These are phyloP conservation scores for Afroboletus lepidellus DNA, from an alignment of 1,284 basidiomycete species.

Conservation along the genomic window DNA sequence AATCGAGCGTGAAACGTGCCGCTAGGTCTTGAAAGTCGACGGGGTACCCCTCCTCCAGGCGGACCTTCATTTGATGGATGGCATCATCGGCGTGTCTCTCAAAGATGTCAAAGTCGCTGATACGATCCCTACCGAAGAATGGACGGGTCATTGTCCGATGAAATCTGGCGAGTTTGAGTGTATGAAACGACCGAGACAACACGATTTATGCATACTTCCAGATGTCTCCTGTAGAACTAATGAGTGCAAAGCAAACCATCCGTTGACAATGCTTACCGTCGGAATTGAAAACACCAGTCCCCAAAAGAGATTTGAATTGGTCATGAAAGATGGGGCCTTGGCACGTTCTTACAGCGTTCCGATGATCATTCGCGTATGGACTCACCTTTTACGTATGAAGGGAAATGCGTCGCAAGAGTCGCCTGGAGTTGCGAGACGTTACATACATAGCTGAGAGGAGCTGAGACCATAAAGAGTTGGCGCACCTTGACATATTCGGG, in stretches of 20 bases:
- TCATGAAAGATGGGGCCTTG: constrained; percentile 23
- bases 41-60: constrained; percentile 42
- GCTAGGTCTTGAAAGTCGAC: constrained; percentile 53
- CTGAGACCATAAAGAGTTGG: background rate
- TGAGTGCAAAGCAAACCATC: no score
- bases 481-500: constrained; percentile 43
- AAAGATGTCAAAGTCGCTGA: constrained; percentile 55
- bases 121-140: constrained; percentile 53
- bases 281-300: constrained; percentile 60
- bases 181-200: background rate
- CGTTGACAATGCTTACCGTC: constrained; percentile 53
- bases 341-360: constrained; percentile 2
- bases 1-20: constrained; percentile 47
- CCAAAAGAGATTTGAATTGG: constrained; percentile 41
- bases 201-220: constrained; percentile 45
- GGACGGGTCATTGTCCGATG: constrained; percentile 59
- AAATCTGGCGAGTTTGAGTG: constrained; percentile 37
- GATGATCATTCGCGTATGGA: background rate
- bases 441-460: background rate
- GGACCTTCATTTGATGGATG: constrained; percentile 40
- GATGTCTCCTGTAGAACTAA: constrained; percentile 39
- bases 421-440: constrained; percentile 22
- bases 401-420: constrained; percentile 39
- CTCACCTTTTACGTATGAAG: constrained; percentile 44
- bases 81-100: constrained; percentile 45